Percentiles rank a stretch among this genome's conserved stretches.
Conservation (phyloP, 2,329 filamentous ascomycete species). For the Sporothrix mexicana region DNA sequence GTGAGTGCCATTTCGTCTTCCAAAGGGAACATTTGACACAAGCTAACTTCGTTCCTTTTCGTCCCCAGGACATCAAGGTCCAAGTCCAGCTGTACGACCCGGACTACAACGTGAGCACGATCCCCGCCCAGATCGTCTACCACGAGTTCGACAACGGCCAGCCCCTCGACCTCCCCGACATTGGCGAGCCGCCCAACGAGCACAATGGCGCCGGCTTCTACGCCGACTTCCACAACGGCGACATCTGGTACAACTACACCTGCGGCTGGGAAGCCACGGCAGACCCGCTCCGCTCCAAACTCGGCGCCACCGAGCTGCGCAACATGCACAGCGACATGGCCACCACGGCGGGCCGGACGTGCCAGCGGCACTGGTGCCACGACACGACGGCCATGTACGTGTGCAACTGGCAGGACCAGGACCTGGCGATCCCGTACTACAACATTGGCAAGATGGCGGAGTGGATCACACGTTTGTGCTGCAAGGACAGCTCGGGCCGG, state of each 20-base stretch:
- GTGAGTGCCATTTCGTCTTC: background rate
- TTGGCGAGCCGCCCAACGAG: slow-evolving; percentile 19
- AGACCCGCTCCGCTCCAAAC: background rate
- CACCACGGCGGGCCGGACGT: background rate
- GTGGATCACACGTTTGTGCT: slow-evolving; percentile 34
- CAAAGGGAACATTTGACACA: too few species aligned
- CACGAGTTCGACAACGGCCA: slow-evolving; percentile 20
- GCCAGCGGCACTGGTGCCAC: slow-evolving; percentile 33
- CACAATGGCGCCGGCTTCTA: slow-evolving; percentile 25
- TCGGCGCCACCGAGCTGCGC: slow-evolving; percentile 26
- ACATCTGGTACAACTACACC: slow-evolving; percentile 27
- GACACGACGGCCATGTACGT: slow-evolving; percentile 35
- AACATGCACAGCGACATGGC: slow-evolving; percentile 21
- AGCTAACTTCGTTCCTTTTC: background rate
- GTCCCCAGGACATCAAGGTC: slow-evolving; percentile 13
- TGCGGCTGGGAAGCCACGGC: slow-evolving; percentile 33
- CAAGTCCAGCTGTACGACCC: slow-evolving; percentile 16
- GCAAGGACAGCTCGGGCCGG: slow-evolving; percentile 30
- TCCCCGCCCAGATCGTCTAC: background rate
- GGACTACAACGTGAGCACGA: background rate
- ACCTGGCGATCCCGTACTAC: slow-evolving; percentile 30
- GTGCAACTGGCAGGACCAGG: slow-evolving; percentile 32
- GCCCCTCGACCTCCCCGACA: slow-evolving; percentile 32
- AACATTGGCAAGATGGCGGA: slow-evolving; percentile 35
- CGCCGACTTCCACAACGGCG: slow-evolving; percentile 20